A percentile compares a stretch with the other conserved stretches of the same genome.
Conservation (phyloP, 371 early-diverging fungal species). For the Aphelidium insulamus region DNA sequence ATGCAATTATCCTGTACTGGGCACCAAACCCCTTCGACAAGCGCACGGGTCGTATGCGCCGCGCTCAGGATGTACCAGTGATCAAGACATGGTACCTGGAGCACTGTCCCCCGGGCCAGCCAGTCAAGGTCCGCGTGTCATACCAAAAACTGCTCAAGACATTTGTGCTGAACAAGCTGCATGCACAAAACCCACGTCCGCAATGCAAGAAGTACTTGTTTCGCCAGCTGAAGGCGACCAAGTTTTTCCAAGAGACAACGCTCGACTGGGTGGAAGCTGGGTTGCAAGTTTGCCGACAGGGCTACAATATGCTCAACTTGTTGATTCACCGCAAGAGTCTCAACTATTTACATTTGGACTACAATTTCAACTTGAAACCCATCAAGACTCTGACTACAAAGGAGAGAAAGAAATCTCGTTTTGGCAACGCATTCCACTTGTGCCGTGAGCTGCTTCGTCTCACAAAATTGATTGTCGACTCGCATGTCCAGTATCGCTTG, state of each 20-base stretch:
- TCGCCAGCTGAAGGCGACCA: slow-evolving; percentile 80
- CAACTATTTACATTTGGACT: slow-evolving; percentile 91
- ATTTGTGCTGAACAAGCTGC: slow-evolving; percentile 72
- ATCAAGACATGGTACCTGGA: slow-evolving; percentile 95
- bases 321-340: slow-evolving; percentile 92
- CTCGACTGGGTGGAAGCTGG: slow-evolving; percentile 98
- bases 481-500: slow-evolving; percentile 89
- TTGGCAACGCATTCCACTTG: slow-evolving; percentile 94
- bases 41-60: slow-evolving; percentile 70
- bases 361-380: slow-evolving; percentile 95
- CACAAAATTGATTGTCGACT: slow-evolving; percentile 91
- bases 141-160: slow-evolving; percentile 82
- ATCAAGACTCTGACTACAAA: slow-evolving; percentile 97
- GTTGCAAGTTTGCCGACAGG: slow-evolving; percentile 91
- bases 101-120: slow-evolving; percentile 76
- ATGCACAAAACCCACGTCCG: slow-evolving; percentile 65
- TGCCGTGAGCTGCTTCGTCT: slow-evolving; percentile 90
- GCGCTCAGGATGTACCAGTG: slow-evolving; percentile 85
- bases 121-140: slow-evolving; percentile 92
- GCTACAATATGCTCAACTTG: slow-evolving; percentile 94
- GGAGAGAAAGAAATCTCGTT: slow-evolving; percentile 96
- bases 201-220: slow-evolving; percentile 80
- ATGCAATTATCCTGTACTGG: slow-evolving; percentile 84
- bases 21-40: slow-evolving; percentile 93
- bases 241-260: slow-evolving; percentile 94